Percentiles rank a stretch among this genome's conserved stretches.
Evolutionary conservation across 768 basidiomycete species (phyloP).

Genomic region (Boletus subcaerulescens): DNA sequence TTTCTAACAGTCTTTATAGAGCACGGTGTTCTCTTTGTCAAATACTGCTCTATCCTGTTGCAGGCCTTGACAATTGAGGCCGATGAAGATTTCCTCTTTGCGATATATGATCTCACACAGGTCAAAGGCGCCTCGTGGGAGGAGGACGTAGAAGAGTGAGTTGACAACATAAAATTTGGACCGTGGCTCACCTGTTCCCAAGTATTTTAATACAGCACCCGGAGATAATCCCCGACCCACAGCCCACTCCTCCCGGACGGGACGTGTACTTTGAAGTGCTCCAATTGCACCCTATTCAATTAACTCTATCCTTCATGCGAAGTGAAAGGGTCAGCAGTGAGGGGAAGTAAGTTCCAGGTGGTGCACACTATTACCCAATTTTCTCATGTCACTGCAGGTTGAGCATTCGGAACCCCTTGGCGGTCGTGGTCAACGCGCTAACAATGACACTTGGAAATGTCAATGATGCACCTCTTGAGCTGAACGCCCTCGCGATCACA

Average conservation of each 20-base stretch:
- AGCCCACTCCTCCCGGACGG: slow-evolving; percentile 59
- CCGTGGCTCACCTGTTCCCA: slow-evolving; percentile 12
- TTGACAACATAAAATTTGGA: not conserved
- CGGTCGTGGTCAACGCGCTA: slow-evolving; percentile 89
- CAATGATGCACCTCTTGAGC: slow-evolving; percentile 90
- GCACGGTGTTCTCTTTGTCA: slow-evolving; percentile 98
- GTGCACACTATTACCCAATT: not conserved
- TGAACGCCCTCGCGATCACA: slow-evolving; percentile 92
- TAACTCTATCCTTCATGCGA: slow-evolving; percentile 95
- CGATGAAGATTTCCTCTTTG: slow-evolving; percentile 96
- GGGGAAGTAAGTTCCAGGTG: slow-evolving; percentile 69
- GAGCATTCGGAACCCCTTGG: slow-evolving; percentile 84
- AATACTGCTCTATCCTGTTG: slow-evolving; percentile 91
- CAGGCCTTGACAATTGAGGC: slow-evolving; percentile 94
- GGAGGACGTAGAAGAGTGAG: slow-evolving; percentile 71
- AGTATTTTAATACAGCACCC: slow-evolving; percentile 75
- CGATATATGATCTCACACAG: slow-evolving; percentile 87
- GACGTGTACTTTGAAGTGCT: slow-evolving; percentile 95
- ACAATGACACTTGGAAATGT: slow-evolving; percentile 98
- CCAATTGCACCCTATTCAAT: slow-evolving; percentile 89
- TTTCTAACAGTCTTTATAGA: slow-evolving; percentile 43
- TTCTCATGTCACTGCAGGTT: slow-evolving; percentile 40
- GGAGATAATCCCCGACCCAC: slow-evolving; percentile 69
- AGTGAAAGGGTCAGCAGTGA: slow-evolving; percentile 92
- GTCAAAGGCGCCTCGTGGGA: slow-evolving; percentile 93